These are phyloP conservation scores for Anthoceros angustus DNA, from an alignment of 225 moss, liverwort and hornwort genomes.

Conservation along the genomic window DNA sequence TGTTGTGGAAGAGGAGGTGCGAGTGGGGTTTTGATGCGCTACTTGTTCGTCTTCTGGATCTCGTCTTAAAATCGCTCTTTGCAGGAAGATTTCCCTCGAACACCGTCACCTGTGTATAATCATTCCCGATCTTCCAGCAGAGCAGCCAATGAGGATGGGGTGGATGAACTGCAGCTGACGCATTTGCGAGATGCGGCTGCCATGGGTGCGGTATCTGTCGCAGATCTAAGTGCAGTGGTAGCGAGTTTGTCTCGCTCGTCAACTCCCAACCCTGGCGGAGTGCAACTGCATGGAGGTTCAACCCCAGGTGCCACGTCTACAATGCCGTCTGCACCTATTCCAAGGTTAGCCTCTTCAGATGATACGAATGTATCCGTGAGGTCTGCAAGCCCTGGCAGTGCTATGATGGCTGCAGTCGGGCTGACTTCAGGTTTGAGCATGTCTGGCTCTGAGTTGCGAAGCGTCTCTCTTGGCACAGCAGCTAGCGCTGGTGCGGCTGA, in stretches of 20 bases:
- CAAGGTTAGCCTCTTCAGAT: slow-evolving; percentile 19
- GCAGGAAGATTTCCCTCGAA: slow-evolving; percentile 10
- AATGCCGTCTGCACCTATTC: slow-evolving; percentile 42
- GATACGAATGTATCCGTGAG: background rate
- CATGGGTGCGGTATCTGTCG: slow-evolving; percentile 27
- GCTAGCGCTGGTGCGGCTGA: slow-evolving; percentile 62
- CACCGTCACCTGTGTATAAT: slow-evolving; percentile 9
- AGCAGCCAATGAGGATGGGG: slow-evolving; percentile 58
- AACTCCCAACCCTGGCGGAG: slow-evolving; percentile 52
- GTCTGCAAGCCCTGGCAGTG: slow-evolving; percentile 16
- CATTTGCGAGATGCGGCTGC: slow-evolving; percentile 51
- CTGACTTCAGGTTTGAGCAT: slow-evolving; percentile 24
- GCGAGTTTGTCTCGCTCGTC: slow-evolving; percentile 67
- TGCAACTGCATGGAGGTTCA: slow-evolving; percentile 20
- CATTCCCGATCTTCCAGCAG: slow-evolving; percentile 44
- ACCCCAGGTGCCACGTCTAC: slow-evolving; percentile 32
- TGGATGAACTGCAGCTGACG: slow-evolving; percentile 62
- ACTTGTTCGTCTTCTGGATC: slow-evolving; percentile 63
- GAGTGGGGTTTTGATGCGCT: slow-evolving; percentile 67
- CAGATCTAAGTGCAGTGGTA: slow-evolving; percentile 26
- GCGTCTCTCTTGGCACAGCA: slow-evolving; percentile 18
- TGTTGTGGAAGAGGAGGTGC: slow-evolving; percentile 33
- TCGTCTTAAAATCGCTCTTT: slow-evolving; percentile 30
- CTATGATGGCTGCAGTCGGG: slow-evolving; percentile 24
- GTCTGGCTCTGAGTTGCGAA: slow-evolving; percentile 22